phyloP scores from a whole-genome alignment of 345 rosid genomes.

The Raphanus sativus region DNA sequence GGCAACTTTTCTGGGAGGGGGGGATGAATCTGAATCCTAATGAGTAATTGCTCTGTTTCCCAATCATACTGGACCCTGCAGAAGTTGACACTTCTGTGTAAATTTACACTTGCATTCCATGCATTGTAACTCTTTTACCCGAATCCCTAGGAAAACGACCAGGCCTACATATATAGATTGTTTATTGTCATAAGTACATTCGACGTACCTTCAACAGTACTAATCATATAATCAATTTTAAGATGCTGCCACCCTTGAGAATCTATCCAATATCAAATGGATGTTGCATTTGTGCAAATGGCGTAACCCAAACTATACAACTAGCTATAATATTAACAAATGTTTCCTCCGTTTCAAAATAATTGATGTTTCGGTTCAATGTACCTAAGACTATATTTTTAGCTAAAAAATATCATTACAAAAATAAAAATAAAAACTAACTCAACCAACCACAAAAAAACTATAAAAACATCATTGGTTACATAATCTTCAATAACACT shows the following conservation, averaged over 20 bases:
- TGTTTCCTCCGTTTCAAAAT: no score
- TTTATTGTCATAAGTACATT: background rate
- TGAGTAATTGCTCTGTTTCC: conserved; percentile 18
- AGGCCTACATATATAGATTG: background rate
- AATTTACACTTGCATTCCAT: conserved; percentile 25
- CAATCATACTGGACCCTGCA: conserved; percentile 36
- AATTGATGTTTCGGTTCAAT: no score
- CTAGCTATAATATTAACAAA: background rate
- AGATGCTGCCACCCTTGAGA: conserved; percentile 10
- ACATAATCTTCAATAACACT: no score
- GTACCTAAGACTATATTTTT: no score
- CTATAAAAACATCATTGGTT: no score
- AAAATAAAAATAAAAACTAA: no score
- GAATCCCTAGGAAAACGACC: background rate
- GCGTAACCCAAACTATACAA: background rate
- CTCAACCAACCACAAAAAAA: no score
- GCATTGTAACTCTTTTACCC: conserved; percentile 15
- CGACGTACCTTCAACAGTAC: background rate
- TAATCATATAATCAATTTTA: conserved; percentile 2
- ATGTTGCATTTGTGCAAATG: background rate
- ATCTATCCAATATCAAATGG: background rate
- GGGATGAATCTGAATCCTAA: conserved; percentile 35
- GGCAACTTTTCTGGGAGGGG: conserved; percentile 8
- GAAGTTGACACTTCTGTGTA: conserved; percentile 26
- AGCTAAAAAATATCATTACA: no score